Evolutionary conservation across 139 green algal species (phyloP).

Genomic region (Chlorella sp.): DNA sequence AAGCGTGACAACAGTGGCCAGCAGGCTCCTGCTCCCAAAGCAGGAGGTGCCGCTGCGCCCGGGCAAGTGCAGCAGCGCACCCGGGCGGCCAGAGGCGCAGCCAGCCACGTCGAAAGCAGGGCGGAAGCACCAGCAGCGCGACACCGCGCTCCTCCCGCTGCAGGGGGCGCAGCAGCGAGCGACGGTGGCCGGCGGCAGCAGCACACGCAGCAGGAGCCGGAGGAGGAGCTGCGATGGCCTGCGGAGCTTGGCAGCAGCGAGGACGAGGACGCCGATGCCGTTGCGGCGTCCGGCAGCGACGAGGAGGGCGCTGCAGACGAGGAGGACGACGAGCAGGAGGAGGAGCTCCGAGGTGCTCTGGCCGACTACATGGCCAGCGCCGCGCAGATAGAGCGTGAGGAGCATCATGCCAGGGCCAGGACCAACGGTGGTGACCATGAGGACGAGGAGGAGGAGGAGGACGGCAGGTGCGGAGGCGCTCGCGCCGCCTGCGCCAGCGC

Average conservation of each 20-base stretch:
- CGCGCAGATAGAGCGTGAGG: neutral
- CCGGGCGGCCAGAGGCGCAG: no score
- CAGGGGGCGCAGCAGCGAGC: no score
- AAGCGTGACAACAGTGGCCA: no score
- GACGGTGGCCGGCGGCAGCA: no score
- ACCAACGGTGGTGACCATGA: no score
- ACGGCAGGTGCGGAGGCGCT: neutral
- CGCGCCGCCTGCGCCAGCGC: neutral
- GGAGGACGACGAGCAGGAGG: constrained; percentile 40
- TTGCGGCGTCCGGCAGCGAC: constrained; percentile 5
- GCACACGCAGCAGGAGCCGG: neutral
- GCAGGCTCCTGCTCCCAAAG: no score
- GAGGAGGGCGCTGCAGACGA: constrained; percentile 13
- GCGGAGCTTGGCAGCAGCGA: constrained; percentile 39
- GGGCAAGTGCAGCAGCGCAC: no score
- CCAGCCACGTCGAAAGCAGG: no score
- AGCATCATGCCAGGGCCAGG: constrained; percentile 1
- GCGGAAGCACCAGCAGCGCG: no score
- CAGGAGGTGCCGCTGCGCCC: no score
- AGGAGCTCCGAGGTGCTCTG: constrained; percentile 46
- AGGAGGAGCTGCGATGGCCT: constrained; percentile 13
- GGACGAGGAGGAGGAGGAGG: constrained; percentile 16
- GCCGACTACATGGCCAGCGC: constrained; percentile 39
- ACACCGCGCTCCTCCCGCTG: no score
- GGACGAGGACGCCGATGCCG: constrained; percentile 35